Conservation (phyloP, 805 yeast genomes). For the Sungouiozyma ichnusensis region DNA sequence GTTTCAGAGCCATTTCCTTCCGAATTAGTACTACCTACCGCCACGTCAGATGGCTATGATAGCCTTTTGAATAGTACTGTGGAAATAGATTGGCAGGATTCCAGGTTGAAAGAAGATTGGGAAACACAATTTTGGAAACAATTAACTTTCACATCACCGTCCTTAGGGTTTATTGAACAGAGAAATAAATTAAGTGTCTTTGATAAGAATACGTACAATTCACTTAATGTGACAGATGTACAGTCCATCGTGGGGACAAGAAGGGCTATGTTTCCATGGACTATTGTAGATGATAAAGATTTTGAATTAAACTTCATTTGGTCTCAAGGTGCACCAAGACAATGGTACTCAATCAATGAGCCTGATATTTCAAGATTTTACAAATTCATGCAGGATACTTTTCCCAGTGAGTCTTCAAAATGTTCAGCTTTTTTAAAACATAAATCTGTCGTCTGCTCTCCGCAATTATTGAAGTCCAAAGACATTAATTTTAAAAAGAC, state of each 20-base stretch:
- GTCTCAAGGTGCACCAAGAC: slow-evolving; percentile 78
- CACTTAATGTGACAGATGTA: slow-evolving; percentile 80
- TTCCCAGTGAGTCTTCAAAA: slow-evolving; percentile 42
- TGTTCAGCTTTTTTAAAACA: slow-evolving; percentile 72
- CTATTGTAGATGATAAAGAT: slow-evolving; percentile 74
- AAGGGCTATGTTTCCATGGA: slow-evolving; percentile 87
- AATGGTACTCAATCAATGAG: slow-evolving; percentile 81
- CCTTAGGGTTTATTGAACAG: slow-evolving; percentile 77
- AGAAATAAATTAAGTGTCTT: slow-evolving; percentile 66
- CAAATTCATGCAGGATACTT: slow-evolving; percentile 51
- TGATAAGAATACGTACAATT: slow-evolving; percentile 46
- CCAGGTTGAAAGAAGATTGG: slow-evolving; percentile 31
- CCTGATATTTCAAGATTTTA: slow-evolving; percentile 45
- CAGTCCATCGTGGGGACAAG: slow-evolving; percentile 78
- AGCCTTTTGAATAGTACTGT: not conserved
- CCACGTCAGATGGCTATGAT: not conserved
- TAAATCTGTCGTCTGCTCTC: slow-evolving; percentile 68
- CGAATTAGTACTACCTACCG: not conserved
- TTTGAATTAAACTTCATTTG: slow-evolving; percentile 74
- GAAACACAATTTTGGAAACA: slow-evolving; percentile 69
- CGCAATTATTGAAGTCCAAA: slow-evolving; percentile 43
- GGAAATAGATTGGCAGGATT: not conserved
- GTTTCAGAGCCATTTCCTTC: not conserved
- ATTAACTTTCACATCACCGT: slow-evolving; percentile 57
- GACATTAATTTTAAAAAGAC: slow-evolving; percentile 53